Base-by-base conservation (phyloP, 805 yeast genomes). In the Wickerhamomyces pijperi region DNA sequence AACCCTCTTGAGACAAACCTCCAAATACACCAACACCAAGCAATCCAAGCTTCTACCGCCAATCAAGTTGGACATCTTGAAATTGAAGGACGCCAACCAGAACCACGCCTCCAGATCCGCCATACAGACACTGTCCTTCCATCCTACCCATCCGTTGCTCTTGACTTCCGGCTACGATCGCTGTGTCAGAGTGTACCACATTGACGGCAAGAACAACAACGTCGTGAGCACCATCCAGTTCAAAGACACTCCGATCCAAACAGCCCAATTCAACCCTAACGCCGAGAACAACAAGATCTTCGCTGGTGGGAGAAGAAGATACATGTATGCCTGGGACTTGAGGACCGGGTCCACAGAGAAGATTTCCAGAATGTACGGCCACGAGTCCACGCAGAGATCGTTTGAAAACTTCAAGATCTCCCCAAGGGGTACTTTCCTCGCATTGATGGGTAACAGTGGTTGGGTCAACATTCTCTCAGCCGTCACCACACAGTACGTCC, bases 91-190 rank as follows among this genome's bases (percentile, higher is more conserved):
- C 62, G 97, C 94, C 33, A 90, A 87, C 53, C 67, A 70, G 37
- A 70, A 74, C 35, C 76, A 74, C 42, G 62, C 74, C 4, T 75
- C 96, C 3, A 74, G 69, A 45, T 72, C 95, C 0, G 95, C 87
- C 0, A 74, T 92, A n/a, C 97, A 86, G 60, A 65, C 90, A 0
- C 53, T 92, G 32, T 69, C 82, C 5, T 92, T 92, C 72, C 98
- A 92, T 58, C 84, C 83, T 9, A 64, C 70, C 7, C 85, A 79
- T 49, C 95, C 98, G 32, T 64, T 92, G 23, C 63, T 90, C 35
- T 62, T 92, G 39, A 83, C 96, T 0, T 94, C 92, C 41, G 99
- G 99, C 18, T 88, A 81, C 56, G 99, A 92, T 58, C 71, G 84
- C 48, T 82, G 96, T 0, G 57, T 92, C 39, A 70, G 98, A 48